Conservation (phyloP, 805 yeast species). For the Yamadazyma endophytica region DNA sequence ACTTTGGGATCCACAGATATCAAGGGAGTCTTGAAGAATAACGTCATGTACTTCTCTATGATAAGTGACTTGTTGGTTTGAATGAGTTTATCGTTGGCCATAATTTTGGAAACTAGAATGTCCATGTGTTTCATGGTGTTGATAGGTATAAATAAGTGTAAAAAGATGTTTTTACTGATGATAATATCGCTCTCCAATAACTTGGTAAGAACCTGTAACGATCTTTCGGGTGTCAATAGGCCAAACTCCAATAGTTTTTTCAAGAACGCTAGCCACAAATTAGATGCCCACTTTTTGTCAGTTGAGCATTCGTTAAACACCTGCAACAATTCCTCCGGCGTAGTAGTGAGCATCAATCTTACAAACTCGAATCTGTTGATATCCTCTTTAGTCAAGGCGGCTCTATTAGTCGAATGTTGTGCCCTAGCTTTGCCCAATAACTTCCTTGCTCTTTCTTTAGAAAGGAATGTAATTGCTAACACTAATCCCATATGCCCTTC, state of each 20-base stretch:
- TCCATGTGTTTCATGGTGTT: conserved; percentile 12
- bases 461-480: conserved; percentile 21
- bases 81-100: conserved; percentile 11
- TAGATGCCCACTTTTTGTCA: conserved; percentile 20
- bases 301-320: conserved; percentile 27
- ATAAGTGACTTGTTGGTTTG: conserved; percentile 13
- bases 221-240: conserved; percentile 24
- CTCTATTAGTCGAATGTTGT: conserved; percentile 12
- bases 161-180: conserved; percentile 30
- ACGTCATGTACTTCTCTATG: conserved; percentile 23
- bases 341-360: conserved; percentile 20
- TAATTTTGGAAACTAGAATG: conserved; percentile 12
- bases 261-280: conserved; percentile 33
- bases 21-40: neutral
- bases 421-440: conserved; percentile 14
- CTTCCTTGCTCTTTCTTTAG: conserved; percentile 20
- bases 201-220: conserved; percentile 22
- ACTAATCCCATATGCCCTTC: conserved; percentile 36
- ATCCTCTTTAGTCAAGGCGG: conserved; percentile 19
- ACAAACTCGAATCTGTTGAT: conserved; percentile 20
- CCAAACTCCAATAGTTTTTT: conserved; percentile 28
- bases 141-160: conserved; percentile 27
- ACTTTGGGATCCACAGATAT: neutral
- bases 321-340: conserved; percentile 33
- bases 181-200: conserved; percentile 17